Base-by-base conservation (phyloP, 208 protist genomes). In the Trypanosoma scelopori region DNA sequence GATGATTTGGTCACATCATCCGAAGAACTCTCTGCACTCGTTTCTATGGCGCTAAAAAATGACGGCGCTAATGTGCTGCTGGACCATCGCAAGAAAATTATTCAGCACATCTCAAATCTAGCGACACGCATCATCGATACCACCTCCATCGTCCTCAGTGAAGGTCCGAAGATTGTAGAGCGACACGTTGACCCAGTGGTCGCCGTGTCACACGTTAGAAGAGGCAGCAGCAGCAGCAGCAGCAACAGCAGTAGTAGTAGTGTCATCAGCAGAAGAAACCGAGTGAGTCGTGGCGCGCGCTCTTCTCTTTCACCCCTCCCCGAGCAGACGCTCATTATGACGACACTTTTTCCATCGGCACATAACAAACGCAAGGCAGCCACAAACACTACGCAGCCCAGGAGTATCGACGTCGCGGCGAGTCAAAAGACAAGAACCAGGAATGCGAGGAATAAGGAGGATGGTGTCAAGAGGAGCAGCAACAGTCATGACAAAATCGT, bases 61-160 rank as follows among this genome's bases (percentile, higher is more conserved):
- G 53, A 43, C 27, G 25, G 18, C n/a, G 45, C 28, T 7, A 45
- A 69, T 45, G 4, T 69, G 5, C 7, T 69, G 5, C 27, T 37
- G 20, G 53, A 43, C 5, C 39, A 61, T 3, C 28, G n/a, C 42
- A 37, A 43, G 25, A 9, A 61, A 52, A 42, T 69, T 18, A 23
- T 61, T 23, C 1, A 52, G 5, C 64, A 35, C 15, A 37, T 69
- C 18, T 18, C 42, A n/a, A 16, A 15, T 11, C 45, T 69, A 12
- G 16, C 64, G 18, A 30, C 39, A 25, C 9, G 4, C 25, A 69
- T 69, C 22, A 61, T 69, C 55, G 53, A 59, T 0, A 46, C 43
- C 35, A 61, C 53, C 22, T 20, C 18, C 13, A 28, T 16, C 15
- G 64, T 46, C 9, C 16, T 69, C n/a, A 15, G 22, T 18, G 59